Conservation (phyloP, 768 basidiomycete species). For the Pisolithus albus region DNA sequence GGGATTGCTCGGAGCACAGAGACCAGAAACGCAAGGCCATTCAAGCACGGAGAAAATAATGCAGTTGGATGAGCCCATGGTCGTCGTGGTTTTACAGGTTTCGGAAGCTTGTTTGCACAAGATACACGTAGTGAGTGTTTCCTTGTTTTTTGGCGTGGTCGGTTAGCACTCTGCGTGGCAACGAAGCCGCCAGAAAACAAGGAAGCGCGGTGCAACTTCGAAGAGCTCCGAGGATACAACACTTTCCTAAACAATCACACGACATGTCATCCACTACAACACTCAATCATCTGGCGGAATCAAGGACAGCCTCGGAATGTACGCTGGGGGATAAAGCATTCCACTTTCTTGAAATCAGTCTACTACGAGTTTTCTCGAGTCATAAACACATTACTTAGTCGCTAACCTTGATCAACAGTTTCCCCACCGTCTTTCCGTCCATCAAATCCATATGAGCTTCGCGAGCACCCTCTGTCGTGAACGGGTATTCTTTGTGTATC, state of each 20-base stretch:
- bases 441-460: constrained; percentile 75
- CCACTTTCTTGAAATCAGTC: too few relatives aligned
- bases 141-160: constrained; percentile 15
- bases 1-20: constrained; percentile 13
- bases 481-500: constrained; percentile 73
- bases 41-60: not conserved
- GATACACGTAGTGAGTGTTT: not conserved
- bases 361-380: too few relatives aligned
- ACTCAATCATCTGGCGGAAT: not conserved
- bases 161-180: constrained; percentile 14
- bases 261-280: not conserved
- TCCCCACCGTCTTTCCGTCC: constrained; percentile 75
- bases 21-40: constrained; percentile 23
- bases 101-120: constrained; percentile 12
- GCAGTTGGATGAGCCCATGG: not conserved
- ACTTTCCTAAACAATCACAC: constrained; percentile 11
- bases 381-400: constrained; percentile 2
- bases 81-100: constrained; percentile 16
- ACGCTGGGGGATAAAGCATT: too few relatives aligned
- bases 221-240: constrained; percentile 17
- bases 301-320: too few relatives aligned
- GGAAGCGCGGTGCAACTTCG: constrained; percentile 6
- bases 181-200: constrained; percentile 19
- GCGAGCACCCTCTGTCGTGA: constrained; percentile 72
- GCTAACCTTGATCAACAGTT: constrained; percentile 71